Percentiles rank a stretch among this genome's conserved stretches.
Conservation (phyloP, 768 basidiomycete species). For the Tricholoma flavovirens region DNA sequence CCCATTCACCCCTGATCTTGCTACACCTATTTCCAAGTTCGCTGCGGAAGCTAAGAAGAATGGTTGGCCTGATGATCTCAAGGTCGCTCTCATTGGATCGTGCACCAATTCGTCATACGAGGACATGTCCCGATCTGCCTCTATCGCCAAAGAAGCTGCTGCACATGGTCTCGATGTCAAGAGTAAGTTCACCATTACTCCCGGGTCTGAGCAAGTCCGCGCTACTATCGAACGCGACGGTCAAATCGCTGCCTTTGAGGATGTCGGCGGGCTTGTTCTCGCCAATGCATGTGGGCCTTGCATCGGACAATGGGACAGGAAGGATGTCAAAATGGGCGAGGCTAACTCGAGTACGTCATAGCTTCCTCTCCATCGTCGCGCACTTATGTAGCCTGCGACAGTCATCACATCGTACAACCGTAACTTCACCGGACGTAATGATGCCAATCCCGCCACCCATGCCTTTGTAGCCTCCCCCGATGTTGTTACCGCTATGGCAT, state of each 20-base stretch:
- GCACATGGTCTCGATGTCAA: conserved; percentile 82
- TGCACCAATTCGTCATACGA: conserved; percentile 99
- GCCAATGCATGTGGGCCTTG: conserved; percentile 99
- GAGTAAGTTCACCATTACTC: conserved; percentile 97
- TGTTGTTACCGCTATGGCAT: conserved; percentile 94
- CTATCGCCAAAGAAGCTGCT: conserved; percentile 85
- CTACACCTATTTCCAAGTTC: conserved; percentile 97
- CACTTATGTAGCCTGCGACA: conserved; percentile 23
- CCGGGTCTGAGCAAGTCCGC: conserved; percentile 96
- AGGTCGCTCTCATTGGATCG: conserved; percentile 96
- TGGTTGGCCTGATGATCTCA: conserved; percentile 94
- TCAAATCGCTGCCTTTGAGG: conserved; percentile 82
- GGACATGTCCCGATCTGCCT: conserved; percentile 97
- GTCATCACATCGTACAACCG: conserved; percentile 99
- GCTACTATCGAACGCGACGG: conserved; percentile 98
- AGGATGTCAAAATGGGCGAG: conserved; percentile 95
- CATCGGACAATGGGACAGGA: conserved; percentile 98
- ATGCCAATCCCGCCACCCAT: conserved; percentile 98
- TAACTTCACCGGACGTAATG: conserved; percentile 99
- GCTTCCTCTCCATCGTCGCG: background rate
- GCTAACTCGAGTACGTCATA: conserved; percentile 80
- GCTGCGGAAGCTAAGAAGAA: conserved; percentile 89
- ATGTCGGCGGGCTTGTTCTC: conserved; percentile 85
- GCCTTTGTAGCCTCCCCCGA: conserved; percentile 93
- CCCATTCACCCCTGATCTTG: conserved; percentile 99